These are phyloP conservation scores for Colletotrichum orchidophilum DNA, from an alignment of 2,329 filamentous ascomycete genomes.

Conservation along the genomic window DNA sequence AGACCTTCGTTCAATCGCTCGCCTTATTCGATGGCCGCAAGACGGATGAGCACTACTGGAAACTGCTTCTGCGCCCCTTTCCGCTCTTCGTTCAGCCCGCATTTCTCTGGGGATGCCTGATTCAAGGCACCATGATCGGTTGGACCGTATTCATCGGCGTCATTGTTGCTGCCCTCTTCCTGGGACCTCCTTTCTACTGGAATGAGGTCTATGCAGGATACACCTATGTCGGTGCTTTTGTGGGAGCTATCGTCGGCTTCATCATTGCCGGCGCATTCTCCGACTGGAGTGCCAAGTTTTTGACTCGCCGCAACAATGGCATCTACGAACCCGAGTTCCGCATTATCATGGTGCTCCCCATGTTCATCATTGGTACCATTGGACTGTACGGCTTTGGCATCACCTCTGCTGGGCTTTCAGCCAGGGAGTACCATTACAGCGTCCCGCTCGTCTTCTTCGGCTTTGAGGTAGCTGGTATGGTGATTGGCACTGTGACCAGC, in stretches of 20 bases:
- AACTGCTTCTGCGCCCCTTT: conserved; percentile 76
- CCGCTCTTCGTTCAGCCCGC: conserved; percentile 86
- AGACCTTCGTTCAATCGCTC: conserved; percentile 69
- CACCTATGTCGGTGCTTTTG: conserved; percentile 84
- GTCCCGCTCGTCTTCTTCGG: conserved; percentile 85
- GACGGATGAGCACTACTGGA: conserved; percentile 77
- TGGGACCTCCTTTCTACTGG: conserved; percentile 84
- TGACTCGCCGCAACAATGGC: conserved; percentile 81
- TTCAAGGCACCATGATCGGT: conserved; percentile 90
- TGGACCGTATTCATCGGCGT: conserved; percentile 96
- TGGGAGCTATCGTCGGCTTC: conserved; percentile 84
- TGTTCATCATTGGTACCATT: conserved; percentile 79
- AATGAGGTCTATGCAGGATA: conserved; percentile 84
- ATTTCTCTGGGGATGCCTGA: conserved; percentile 81
- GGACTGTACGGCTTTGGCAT: conserved; percentile 88
- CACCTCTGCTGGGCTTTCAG: conserved; percentile 68
- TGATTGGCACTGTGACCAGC: conserved; percentile 86
- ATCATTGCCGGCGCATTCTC: conserved; percentile 76
- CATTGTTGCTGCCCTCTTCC: conserved; percentile 82
- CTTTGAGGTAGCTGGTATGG: conserved; percentile 88
- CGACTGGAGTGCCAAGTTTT: conserved; percentile 74
- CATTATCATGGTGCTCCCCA: conserved; percentile 82
- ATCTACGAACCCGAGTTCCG: conserved; percentile 94
- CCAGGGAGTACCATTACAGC: conserved; percentile 71
- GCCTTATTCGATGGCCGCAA: conserved; percentile 84